A percentile compares a stretch with the other conserved stretches of the same genome.
Conservation (phyloP, 257 asterid genomes). For the Leonotis leonurus region DNA sequence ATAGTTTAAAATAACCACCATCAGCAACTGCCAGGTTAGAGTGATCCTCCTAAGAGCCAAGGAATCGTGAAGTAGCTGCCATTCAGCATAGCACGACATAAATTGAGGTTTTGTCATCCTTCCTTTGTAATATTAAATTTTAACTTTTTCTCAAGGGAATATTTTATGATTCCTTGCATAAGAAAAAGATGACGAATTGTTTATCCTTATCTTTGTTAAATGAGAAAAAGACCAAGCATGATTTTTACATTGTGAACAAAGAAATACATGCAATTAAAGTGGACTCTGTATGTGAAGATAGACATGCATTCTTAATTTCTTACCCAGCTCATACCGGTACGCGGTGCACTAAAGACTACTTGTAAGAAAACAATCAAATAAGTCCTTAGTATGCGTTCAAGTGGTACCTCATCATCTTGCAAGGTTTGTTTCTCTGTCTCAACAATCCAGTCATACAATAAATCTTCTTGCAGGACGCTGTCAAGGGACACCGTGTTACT, state of each 20-base stretch:
- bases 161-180: too few species aligned
- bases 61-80: too few species aligned
- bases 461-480: constrained; percentile 61
- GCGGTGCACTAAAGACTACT: background rate
- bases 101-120: too few species aligned
- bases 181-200: background rate
- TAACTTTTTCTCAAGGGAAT: too few species aligned
- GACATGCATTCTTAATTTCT: background rate
- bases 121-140: too few species aligned
- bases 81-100: too few species aligned
- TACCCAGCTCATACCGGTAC: background rate
- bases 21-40: too few species aligned
- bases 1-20: too few species aligned
- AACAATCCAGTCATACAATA: constrained; percentile 69
- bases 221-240: background rate
- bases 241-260: background rate
- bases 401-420: constrained; percentile 72
- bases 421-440: constrained; percentile 58
- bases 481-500: constrained; percentile 41
- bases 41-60: too few species aligned
- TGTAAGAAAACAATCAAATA: background rate
- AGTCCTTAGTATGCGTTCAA: background rate
- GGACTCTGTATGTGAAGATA: background rate
- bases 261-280: background rate
- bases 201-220: background rate